Evolutionary conservation across 2,329 filamentous ascomycete species (phyloP), one percentile per base, ranked within the genome.

Genomic region (Exophiala xenobiotica): DNA sequence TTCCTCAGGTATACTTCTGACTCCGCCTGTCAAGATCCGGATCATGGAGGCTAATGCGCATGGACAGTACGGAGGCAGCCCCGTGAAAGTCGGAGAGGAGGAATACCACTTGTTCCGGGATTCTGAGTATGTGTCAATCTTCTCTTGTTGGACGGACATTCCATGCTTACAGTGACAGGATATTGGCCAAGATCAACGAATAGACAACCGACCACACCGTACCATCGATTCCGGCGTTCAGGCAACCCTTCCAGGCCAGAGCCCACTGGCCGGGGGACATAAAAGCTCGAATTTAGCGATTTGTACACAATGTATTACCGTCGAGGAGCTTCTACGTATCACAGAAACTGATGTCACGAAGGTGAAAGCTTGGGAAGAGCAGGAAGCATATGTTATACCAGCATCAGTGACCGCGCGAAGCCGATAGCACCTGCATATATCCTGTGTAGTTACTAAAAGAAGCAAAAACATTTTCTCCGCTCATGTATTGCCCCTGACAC

Each of bases 121-220:
- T 76, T 88, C 90, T 78, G 93, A 99, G 92, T 97, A 85, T 76
- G 91, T 87, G 46, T 9, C 37, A 19, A 6, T 14, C 22, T 3
- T 22, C 18, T 16, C n/a, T n/a, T n/a, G n/a, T n/a, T n/a, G n/a
- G n/a, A n/a, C n/a, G n/a, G n/a, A n/a, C n/a, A n/a, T n/a, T n/a
- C n/a, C n/a, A n/a, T 60, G 24, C 35, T 38, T 19, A 67, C 46
- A 40, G 9, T 7, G 7, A 20, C 65, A 96, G 92, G 73, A 89
- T 99, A 64, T 84, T 99, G 56, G 93, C 93, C 73, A 99, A 97
- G 87, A 96, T 99, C 82, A 96, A 90, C 77, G 92, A 97, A 81
- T 96, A 88, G 78, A 79, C 27, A 16, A 6, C 12, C 38, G 14
- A 27, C 19, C 22, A 18, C 24, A 40, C 20, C 18, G 6, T 9